phyloP scores from a whole-genome alignment of 768 basidiomycete genomes.

The Tremella yokohamensis region DNA sequence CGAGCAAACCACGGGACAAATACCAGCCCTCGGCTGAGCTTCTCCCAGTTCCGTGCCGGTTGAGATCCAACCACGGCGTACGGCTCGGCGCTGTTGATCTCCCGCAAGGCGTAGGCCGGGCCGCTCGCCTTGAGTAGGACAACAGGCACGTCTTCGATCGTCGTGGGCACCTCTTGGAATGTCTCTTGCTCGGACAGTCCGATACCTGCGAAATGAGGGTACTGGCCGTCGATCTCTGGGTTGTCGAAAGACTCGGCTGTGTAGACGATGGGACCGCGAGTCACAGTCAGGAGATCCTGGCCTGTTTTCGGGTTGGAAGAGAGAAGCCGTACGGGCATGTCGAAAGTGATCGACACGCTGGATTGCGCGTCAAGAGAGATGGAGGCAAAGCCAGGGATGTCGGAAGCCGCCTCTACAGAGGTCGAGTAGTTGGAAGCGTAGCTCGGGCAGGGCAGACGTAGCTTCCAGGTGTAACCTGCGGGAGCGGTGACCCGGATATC shows the following conservation, averaged over 20 bases:
- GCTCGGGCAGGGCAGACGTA: conserved; percentile 17
- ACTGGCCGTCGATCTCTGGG: conserved; percentile 13
- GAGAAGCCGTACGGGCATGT: conserved; percentile 25
- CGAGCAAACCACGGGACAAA: conserved; percentile 37
- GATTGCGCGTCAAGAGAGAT: not conserved
- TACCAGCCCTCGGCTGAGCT: conserved; percentile 14
- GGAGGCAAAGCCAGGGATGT: conserved; percentile 9
- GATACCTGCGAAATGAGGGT: conserved; percentile 25
- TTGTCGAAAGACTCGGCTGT: conserved; percentile 31
- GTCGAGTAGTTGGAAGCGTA: conserved; percentile 24
- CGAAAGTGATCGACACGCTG: conserved; percentile 9
- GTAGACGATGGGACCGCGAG: conserved; percentile 33
- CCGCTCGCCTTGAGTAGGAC: conserved; percentile 7
- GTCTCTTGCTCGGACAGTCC: conserved; percentile 14
- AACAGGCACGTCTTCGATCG: conserved; percentile 19
- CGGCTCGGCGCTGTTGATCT: not conserved
- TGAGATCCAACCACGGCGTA: not conserved
- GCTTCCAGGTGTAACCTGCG: conserved; percentile 19
- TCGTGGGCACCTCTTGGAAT: conserved; percentile 16
- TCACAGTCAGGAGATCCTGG: conserved; percentile 29
- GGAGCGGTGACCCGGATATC: conserved; percentile 18
- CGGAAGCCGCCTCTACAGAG: not conserved
- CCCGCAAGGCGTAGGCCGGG: conserved; percentile 5
- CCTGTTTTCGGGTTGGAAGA: conserved; percentile 23
- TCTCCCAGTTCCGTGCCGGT: conserved; percentile 17